Evolutionary conservation across 2,329 filamentous ascomycete species (phyloP).

Genomic region (Uncinocarpus reesii): DNA sequence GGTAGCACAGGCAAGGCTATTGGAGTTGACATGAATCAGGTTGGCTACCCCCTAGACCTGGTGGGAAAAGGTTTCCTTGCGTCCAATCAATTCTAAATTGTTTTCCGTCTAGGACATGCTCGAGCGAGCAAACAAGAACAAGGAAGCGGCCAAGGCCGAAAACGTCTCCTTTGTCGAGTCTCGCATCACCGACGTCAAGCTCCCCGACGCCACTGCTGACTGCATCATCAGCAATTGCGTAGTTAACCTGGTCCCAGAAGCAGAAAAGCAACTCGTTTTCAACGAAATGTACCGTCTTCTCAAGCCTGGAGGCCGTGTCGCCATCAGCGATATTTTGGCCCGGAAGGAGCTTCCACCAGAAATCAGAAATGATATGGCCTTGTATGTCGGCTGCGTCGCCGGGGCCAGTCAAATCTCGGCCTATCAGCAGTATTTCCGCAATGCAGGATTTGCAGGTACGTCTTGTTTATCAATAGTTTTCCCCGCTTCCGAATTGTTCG

Average conservation of each 20-base stretch:
- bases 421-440: constrained; percentile 44
- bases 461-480: too few relatives aligned
- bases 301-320: constrained; percentile 48
- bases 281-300: constrained; percentile 49
- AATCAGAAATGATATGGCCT: constrained; percentile 41
- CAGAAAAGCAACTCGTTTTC: constrained; percentile 47
- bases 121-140: constrained; percentile 40
- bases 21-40: constrained; percentile 53
- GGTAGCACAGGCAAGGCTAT: constrained; percentile 42
- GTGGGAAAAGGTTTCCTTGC: background rate
- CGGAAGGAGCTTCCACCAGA: constrained; percentile 40
- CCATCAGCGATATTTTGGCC: constrained; percentile 51
- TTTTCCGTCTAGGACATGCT: constrained; percentile 44
- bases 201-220: constrained; percentile 38
- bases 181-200: constrained; percentile 42
- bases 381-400: constrained; percentile 53
- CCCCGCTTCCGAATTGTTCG: background rate
- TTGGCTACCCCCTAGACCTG: constrained; percentile 18
- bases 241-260: constrained; percentile 47
- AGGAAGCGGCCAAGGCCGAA: constrained; percentile 26
- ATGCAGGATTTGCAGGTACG: constrained; percentile 44
- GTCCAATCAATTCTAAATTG: background rate
- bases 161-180: constrained; percentile 46
- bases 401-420: constrained; percentile 45
- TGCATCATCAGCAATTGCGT: constrained; percentile 56